Conservation (phyloP, 345 rosid species). For the Eucalyptus regnans region DNA sequence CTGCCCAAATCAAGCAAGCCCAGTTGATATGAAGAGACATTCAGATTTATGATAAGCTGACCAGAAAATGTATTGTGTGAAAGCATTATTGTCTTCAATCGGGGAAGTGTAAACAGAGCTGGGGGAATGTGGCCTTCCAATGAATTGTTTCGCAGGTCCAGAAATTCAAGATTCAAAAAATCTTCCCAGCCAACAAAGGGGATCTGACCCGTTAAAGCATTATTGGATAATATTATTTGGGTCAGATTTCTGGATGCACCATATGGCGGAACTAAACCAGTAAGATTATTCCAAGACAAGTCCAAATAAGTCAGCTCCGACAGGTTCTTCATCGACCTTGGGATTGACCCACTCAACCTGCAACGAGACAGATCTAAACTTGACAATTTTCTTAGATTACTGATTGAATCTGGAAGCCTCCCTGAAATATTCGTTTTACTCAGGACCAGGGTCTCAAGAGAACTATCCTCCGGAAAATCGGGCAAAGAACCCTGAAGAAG, state of each 20-base stretch:
- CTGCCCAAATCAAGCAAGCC: conserved; percentile 15
- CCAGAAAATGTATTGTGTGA: conserved; percentile 14
- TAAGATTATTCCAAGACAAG: conserved; percentile 14
- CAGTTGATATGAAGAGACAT: neutral
- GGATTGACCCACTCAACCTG: conserved; percentile 17
- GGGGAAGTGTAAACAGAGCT: conserved; percentile 3
- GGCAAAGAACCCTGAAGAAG: conserved; percentile 14
- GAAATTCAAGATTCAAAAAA: conserved; percentile 1
- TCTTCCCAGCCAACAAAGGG: conserved; percentile 6
- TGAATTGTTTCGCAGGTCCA: conserved; percentile 8
- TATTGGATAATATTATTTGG: conserved; percentile 1
- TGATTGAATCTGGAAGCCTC: conserved; percentile 17
- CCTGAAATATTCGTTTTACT: conserved; percentile 12
- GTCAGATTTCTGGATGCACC: neutral
- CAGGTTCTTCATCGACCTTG: conserved; percentile 5
- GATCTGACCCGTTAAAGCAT: conserved; percentile 13
- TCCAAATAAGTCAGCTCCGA: conserved; percentile 9
- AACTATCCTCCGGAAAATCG: neutral
- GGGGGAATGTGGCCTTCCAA: conserved; percentile 15
- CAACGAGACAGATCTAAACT: neutral
- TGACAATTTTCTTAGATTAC: neutral
- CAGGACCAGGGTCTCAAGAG: conserved; percentile 9
- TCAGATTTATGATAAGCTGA: neutral
- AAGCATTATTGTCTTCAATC: neutral
- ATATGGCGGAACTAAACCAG: conserved; percentile 19